Evolutionary conservation across 306 rosid species (phyloP).

Genomic region (Trifolium pratense): DNA sequence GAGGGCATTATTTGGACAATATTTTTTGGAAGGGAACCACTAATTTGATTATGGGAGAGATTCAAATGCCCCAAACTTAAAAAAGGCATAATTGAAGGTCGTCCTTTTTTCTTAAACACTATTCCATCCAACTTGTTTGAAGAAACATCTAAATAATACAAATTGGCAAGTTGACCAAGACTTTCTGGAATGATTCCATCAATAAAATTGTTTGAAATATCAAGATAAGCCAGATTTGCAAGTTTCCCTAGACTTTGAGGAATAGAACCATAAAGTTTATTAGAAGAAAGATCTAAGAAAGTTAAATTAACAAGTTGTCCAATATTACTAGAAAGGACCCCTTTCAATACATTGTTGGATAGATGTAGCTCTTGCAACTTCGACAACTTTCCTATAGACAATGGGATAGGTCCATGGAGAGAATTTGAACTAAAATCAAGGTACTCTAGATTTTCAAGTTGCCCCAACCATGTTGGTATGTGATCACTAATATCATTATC

Average conservation of each 20-base stretch:
- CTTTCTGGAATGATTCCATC: background rate
- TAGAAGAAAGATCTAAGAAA: background rate
- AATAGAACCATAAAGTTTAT: background rate
- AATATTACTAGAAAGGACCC: background rate
- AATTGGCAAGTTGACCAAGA: background rate
- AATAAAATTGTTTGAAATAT: constrained; percentile 4
- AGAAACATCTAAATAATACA: background rate
- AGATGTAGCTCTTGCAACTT: background rate
- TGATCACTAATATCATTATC: background rate
- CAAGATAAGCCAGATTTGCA: rapidly evolving
- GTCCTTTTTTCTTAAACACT: background rate
- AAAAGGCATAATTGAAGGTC: background rate
- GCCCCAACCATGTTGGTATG: constrained; percentile 15
- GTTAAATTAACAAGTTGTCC: background rate
- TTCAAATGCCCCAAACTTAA: background rate
- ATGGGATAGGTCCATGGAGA: background rate
- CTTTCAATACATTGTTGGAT: constrained; percentile 3
- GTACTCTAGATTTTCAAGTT: constrained; percentile 21
- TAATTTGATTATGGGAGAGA: constrained; percentile 19
- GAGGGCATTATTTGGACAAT: background rate
- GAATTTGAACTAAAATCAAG: background rate
- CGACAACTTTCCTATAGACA: background rate
- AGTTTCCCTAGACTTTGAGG: background rate
- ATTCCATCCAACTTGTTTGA: constrained; percentile 11
- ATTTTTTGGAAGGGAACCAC: constrained; percentile 7